Evolutionary conservation across 2,329 filamentous ascomycete genomes (phyloP), one percentile per base, ranked within the genome.

Genomic region (Stemphylium beticola): DNA sequence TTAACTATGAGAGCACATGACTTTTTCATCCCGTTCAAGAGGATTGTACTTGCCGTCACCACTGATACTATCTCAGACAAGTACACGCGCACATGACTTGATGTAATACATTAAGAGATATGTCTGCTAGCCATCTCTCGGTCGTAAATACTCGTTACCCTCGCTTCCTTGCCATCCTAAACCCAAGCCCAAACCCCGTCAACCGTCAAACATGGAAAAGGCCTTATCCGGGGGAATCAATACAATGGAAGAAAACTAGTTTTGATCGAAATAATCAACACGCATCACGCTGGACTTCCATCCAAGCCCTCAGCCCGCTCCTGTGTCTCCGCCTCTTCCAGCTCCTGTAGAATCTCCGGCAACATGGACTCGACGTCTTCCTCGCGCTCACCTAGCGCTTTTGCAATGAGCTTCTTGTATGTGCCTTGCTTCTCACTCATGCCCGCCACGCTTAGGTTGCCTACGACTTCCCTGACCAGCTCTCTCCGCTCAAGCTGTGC

Each of bases 361-460:
- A 82, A 60, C 77, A 82, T 87, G 39, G 81, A 79, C 71, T 92
- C 89, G 32, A 92, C 82, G 60, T 85, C 87, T 61, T 90, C 87
- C 53, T 90, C 87, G 62, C 85, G 82, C 14, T 87, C 82, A 22
- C 87, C 87, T 24, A 92, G 78, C 55, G 89, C 91, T 55, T 84
- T 83, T 55, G 84, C 85, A 29, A 92, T 84, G 26, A 92, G 80
- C 50, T 83, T 83, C 57, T 88, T 83, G 73, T 93, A 93, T 71
- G 87, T 86, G 63, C 87, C 87, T 61, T 90, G 89, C 70, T 87
- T 87, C 72, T 91, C 88, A 32, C 87, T 86, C 33, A 88, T 86
- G 37, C 89, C 89, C 10, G 89, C 87, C 58, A 87, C 82, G 39
- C 84, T 85, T 40, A 91, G 78, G 11, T 87, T 87, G 45, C 86